phyloP scores from a whole-genome alignment of 2,329 filamentous ascomycete genomes.

The Fusarium ramigenum region DNA sequence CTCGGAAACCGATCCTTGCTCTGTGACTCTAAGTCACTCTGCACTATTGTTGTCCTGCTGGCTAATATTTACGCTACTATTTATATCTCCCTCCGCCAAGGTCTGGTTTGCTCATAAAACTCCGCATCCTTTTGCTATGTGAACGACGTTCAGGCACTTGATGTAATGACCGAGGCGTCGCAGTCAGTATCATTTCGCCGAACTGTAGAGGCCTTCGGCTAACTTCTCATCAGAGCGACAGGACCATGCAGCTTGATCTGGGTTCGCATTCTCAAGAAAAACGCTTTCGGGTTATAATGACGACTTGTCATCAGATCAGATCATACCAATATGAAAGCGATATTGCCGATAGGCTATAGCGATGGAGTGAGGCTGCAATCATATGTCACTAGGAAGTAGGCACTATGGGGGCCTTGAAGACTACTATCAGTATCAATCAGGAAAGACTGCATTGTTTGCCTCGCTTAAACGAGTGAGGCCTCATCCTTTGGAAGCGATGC shows the following conservation, averaged over 20 bases:
- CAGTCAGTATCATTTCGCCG: too few relatives aligned
- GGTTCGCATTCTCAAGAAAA: accelerated
- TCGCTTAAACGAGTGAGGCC: not conserved
- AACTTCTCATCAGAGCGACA: accelerated
- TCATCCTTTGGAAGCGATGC: not conserved
- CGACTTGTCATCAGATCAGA: not conserved
- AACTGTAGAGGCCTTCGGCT: accelerated
- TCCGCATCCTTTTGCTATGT: not conserved
- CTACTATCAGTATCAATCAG: accelerated
- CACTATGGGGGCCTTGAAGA: not conserved
- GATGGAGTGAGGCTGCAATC: not conserved
- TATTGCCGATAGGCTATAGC: not conserved
- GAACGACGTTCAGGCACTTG: accelerated
- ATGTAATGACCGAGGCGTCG: too few relatives aligned
- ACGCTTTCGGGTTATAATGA: accelerated
- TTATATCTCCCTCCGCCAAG: accelerated
- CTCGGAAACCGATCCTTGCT: not conserved
- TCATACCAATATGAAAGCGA: not conserved
- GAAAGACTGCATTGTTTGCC: accelerated
- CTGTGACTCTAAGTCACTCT: too few relatives aligned
- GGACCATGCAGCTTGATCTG: accelerated
- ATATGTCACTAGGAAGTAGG: accelerated
- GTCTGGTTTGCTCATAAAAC: accelerated
- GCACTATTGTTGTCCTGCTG: accelerated
- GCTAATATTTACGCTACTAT: accelerated